Evolutionary conservation across 495 filamentous ascomycete genomes (phyloP), one percentile per base, ranked within the genome.

Genomic region (Penicillium lividum): DNA sequence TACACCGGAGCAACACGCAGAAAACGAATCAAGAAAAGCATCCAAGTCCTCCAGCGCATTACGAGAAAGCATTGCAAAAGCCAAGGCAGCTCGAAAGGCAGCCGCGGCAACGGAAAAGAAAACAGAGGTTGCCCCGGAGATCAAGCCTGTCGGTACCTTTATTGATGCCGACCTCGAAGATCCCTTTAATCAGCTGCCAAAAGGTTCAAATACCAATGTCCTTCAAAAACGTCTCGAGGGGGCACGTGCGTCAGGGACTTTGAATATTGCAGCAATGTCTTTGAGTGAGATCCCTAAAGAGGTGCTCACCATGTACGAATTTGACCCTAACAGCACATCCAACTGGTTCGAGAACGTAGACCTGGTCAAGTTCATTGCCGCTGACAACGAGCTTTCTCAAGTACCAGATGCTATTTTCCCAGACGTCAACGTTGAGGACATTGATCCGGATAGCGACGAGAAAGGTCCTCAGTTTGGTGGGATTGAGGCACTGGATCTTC

Each of bases 271-370:
- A 7, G 91, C 89, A 1, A 82, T 98, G 82, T 85, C 86, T 10
- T 72, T 99, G 44, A 86, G 80, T 54, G 81, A 89, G 56, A 88
- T 99, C 9, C 95, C 94, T 2, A 71, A 80, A 0, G 91, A 93
- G 63, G 90, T 98, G 3, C 73, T 96, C 75, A 84, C 85, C 18
- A 98, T 99, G 94, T 98, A 97, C 67, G 81, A 84, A 46, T 80
- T 81, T 38, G 87, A 88, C 57, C 76, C 89, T 6, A 82, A 88
- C 38, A 77, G 77, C 3, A 68, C 80, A 40, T 66, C 73, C 1
- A 81, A 88, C 44, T 98, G 94, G 94, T 93, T 92, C 30, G 93
- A 98, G 73, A 88, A 88, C 53, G 92, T 99, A 13, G 95, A 98
- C 68, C 77, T 99, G n/a, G 86, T 87, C 8, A 86, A 89, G 54